phyloP scores from a whole-genome alignment of 2,329 filamentous ascomycete species.

The Aspergillus sp. region DNA sequence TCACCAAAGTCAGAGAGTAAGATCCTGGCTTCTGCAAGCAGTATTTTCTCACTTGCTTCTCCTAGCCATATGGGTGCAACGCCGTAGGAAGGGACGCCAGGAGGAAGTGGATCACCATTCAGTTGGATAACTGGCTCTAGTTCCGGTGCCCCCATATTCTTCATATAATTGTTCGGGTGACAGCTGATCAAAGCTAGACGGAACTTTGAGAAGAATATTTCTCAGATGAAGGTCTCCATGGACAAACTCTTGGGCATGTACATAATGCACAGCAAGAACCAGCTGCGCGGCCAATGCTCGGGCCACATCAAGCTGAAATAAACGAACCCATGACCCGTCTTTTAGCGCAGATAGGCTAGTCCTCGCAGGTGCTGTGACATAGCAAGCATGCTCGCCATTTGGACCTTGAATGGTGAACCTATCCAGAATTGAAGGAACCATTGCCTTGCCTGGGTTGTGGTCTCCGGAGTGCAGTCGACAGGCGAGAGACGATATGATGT shows the following conservation, averaged over 20 bases:
- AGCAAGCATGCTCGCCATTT: constrained; percentile 9
- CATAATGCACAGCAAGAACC: constrained; percentile 18
- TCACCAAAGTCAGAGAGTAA: constrained; percentile 38
- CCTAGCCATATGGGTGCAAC: constrained; percentile 37
- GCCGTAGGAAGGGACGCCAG: constrained; percentile 29
- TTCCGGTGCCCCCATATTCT: constrained; percentile 20
- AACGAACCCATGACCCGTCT: constrained; percentile 5
- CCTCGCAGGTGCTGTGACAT: constrained; percentile 10
- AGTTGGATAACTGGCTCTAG: constrained; percentile 18
- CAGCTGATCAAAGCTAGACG: constrained; percentile 18
- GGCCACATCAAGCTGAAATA: constrained; percentile 11
- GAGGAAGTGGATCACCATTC: constrained; percentile 19
- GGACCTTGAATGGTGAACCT: constrained; percentile 13
- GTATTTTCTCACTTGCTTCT: constrained; percentile 28
- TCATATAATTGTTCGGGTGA: constrained; percentile 19
- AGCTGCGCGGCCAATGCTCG: constrained; percentile 21
- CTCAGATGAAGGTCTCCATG: constrained; percentile 24
- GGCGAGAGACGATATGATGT: constrained; percentile 7
- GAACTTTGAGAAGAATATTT: constrained; percentile 32
- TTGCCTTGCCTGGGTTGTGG: not conserved
- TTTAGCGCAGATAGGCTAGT: constrained; percentile 8
- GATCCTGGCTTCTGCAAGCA: constrained; percentile 26
- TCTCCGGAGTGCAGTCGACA: not conserved
- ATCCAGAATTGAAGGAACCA: constrained; percentile 12
- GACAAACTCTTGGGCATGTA: constrained; percentile 20